A percentile compares a stretch with the other conserved stretches of the same genome.
Evolutionary conservation across 805 yeast species (phyloP).

Genomic region (Hanseniaspora pseudoguilliermondii): DNA sequence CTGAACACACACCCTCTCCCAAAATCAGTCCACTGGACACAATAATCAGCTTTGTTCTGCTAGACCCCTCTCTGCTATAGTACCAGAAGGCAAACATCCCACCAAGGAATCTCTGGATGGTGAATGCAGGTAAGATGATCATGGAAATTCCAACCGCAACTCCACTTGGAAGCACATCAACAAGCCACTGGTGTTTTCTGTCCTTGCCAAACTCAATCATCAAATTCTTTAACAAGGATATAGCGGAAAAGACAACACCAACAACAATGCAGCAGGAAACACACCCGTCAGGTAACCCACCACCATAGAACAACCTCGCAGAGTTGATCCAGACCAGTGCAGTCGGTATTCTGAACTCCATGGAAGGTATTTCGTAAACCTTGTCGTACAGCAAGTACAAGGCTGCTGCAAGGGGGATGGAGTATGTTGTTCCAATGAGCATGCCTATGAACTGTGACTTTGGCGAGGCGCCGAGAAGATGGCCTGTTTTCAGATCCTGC

Average conservation of each 20-base stretch:
- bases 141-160: constrained; percentile 96
- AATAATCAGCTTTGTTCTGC: constrained; percentile 64
- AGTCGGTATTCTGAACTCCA: constrained; percentile 77
- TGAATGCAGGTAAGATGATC: constrained; percentile 85
- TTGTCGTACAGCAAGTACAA: constrained; percentile 73
- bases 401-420: constrained; percentile 62
- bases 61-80: constrained; percentile 31
- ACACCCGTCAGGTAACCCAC: constrained; percentile 76
- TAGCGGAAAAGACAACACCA: constrained; percentile 55
- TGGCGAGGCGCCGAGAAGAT: constrained; percentile 81
- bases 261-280: constrained; percentile 44
- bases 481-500: constrained; percentile 96
- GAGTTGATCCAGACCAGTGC: constrained; percentile 96
- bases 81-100: constrained; percentile 57
- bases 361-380: constrained; percentile 76
- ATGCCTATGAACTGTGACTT: constrained; percentile 86
- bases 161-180: constrained; percentile 69
- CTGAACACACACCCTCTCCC: constrained; percentile 88
- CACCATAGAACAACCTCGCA: constrained; percentile 81
- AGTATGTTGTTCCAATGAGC: constrained; percentile 74
- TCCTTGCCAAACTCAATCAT: constrained; percentile 32
- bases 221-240: constrained; percentile 52
- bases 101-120: constrained; percentile 84
- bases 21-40: constrained; percentile 83
- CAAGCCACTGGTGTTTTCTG: constrained; percentile 27